phyloP scores from a whole-genome alignment of 169 alveolate species.

The Neospora caninum region DNA sequence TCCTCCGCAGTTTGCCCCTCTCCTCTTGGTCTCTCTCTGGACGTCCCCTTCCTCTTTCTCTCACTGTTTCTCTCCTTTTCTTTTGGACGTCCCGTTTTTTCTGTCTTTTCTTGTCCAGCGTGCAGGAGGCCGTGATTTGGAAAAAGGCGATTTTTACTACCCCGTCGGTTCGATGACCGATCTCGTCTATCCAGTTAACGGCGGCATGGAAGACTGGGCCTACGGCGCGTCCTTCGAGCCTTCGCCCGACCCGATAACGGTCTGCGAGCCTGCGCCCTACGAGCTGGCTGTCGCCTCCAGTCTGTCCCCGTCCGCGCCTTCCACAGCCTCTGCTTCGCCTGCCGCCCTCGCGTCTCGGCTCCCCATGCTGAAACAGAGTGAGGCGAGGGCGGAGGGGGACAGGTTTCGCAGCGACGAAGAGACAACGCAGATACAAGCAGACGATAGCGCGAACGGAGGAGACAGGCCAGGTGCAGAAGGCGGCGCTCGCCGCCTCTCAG shows the following conservation, averaged over 20 bases:
- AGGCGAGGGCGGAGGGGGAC: not conserved
- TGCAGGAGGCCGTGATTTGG: not conserved
- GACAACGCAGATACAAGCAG: not conserved
- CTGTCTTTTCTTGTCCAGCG: not conserved
- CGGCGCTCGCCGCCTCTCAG: too few relatives aligned
- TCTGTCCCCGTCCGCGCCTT: not conserved
- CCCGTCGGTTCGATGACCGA: slow-evolving; percentile 78
- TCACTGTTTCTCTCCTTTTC: too few relatives aligned
- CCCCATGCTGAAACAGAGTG: not conserved
- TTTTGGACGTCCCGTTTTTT: too few relatives aligned
- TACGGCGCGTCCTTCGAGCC: slow-evolving; percentile 83
- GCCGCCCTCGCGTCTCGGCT: not conserved
- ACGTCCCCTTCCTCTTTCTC: too few relatives aligned
- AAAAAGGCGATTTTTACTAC: slow-evolving; percentile 47
- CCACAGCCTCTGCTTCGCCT: too few relatives aligned
- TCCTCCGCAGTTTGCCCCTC: too few relatives aligned
- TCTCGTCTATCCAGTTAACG: slow-evolving; percentile 82
- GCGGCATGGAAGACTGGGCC: slow-evolving; percentile 89
- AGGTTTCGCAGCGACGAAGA: not conserved
- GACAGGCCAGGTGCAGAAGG: too few relatives aligned
- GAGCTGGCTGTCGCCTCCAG: not conserved
- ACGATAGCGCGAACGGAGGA: too few relatives aligned
- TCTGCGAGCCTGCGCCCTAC: not conserved
- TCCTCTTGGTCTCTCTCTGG: too few relatives aligned
- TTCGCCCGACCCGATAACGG: slow-evolving; percentile 29